A percentile compares a stretch with the other conserved stretches of the same genome.
phyloP scores from a whole-genome alignment of 176 grass and related monocot genomes.

The Oryza coarctata region DNA sequence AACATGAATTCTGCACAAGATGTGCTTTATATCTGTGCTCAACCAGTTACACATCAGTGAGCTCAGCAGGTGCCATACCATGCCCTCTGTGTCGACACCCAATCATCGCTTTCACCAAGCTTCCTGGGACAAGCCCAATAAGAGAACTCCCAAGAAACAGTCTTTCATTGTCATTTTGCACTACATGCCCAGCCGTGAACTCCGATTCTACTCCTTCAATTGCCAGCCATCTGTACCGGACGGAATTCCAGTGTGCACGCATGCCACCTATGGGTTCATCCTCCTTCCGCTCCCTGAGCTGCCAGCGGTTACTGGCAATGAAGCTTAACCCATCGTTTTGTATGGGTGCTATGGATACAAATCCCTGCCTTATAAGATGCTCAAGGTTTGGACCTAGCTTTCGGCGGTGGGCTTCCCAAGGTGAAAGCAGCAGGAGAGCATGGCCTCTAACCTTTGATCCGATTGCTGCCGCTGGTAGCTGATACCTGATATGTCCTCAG shows the following conservation, averaged over 20 bases:
- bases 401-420: slow-evolving; percentile 59
- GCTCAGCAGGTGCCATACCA: slow-evolving; percentile 67
- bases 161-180: slow-evolving; percentile 74
- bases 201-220: slow-evolving; percentile 45
- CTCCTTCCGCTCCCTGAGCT: slow-evolving; percentile 81
- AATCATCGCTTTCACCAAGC: slow-evolving; percentile 58
- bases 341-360: slow-evolving; percentile 70
- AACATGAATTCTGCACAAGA: slow-evolving; percentile 99
- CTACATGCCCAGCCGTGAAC: slow-evolving; percentile 70
- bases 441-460: slow-evolving; percentile 67
- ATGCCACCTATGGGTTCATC: slow-evolving; percentile 60
- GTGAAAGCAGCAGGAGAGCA: slow-evolving; percentile 54
- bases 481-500: background rate
- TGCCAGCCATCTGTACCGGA: slow-evolving; percentile 49
- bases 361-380: slow-evolving; percentile 61
- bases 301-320: slow-evolving; percentile 69
- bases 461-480: slow-evolving; percentile 55
- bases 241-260: slow-evolving; percentile 56
- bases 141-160: slow-evolving; percentile 64
- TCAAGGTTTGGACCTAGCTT: slow-evolving; percentile 56
- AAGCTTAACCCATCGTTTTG: slow-evolving; percentile 76
- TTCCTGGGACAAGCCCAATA: slow-evolving; percentile 64
- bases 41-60: slow-evolving; percentile 61
- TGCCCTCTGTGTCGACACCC: slow-evolving; percentile 85
- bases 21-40: slow-evolving; percentile 92